Evolutionary conservation across 495 filamentous ascomycete species (phyloP).

Genomic region (Penicillium cataractarum): DNA sequence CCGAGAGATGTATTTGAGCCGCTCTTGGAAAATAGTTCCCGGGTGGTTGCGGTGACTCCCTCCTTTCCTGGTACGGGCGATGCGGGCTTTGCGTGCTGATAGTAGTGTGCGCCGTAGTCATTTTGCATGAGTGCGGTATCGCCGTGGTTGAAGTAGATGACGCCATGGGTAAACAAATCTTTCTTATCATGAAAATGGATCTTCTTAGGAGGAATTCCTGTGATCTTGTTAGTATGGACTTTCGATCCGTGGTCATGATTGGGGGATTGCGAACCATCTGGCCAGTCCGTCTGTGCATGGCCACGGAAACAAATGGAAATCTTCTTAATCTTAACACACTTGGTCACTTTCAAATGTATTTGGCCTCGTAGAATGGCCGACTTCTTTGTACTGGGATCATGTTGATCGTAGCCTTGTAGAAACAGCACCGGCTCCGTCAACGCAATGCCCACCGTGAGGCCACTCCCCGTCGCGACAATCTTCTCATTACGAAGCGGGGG

Average conservation of each 20-base stretch:
- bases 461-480: constrained; percentile 73
- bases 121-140: constrained; percentile 67
- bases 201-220: constrained; percentile 89
- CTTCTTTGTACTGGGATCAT: constrained; percentile 66
- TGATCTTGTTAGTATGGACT: constrained; percentile 15
- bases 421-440: constrained; percentile 90
- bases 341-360: constrained; percentile 79
- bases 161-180: constrained; percentile 52
- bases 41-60: constrained; percentile 42
- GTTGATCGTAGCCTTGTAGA: constrained; percentile 88
- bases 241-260: not conserved
- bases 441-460: constrained; percentile 70
- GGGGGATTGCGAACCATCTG: constrained; percentile 66
- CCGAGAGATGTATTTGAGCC: constrained; percentile 40
- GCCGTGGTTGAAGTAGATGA: constrained; percentile 56
- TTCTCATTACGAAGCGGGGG: constrained; percentile 57
- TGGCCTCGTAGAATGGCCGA: constrained; percentile 87
- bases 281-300: constrained; percentile 91
- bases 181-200: constrained; percentile 80
- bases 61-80: constrained; percentile 54
- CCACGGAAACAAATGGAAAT: constrained; percentile 85
- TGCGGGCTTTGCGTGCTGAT: constrained; percentile 44
- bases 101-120: constrained; percentile 54
- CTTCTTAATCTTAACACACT: constrained; percentile 93
- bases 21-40: constrained; percentile 46